Conservation (phyloP, 2,329 filamentous ascomycete species). For the Torrubiellomyces zombiae region DNA sequence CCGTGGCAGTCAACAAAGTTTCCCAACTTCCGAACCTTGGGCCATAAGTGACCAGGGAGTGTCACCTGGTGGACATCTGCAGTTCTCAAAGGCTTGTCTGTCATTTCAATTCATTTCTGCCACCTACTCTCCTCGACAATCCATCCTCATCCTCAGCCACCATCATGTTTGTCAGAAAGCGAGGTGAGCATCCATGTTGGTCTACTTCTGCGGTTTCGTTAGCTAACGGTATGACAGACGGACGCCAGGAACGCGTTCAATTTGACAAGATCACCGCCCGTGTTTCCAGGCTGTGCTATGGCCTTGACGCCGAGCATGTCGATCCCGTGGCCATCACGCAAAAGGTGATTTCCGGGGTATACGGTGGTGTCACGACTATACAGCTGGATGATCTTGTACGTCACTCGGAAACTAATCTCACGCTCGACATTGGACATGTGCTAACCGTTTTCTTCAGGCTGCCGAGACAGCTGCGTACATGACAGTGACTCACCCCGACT, state of each 20-base stretch:
- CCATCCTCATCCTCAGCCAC: constrained; percentile 8
- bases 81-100: constrained; percentile 9
- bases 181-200: constrained; percentile 28
- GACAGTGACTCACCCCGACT: constrained; percentile 98
- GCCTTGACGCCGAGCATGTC: constrained; percentile 84
- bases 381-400: constrained; percentile 93
- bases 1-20: constrained; percentile 4
- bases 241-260: constrained; percentile 98
- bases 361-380: constrained; percentile 91
- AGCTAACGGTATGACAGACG: constrained; percentile 46
- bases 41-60: too few relatives aligned
- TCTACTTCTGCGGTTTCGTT: background rate
- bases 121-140: constrained; percentile 7
- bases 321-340: constrained; percentile 96
- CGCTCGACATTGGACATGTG: background rate
- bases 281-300: constrained; percentile 94
- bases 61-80: constrained; percentile 10
- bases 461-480: constrained; percentile 99
- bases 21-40: constrained; percentile 2
- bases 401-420: constrained; percentile 6
- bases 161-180: constrained; percentile 46
- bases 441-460: constrained; percentile 39
- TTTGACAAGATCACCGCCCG: constrained; percentile 99
- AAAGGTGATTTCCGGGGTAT: constrained; percentile 98
- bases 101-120: constrained; percentile 7